phyloP scores from a whole-genome alignment of 768 basidiomycete species.

The Naganishia randhawae region DNA sequence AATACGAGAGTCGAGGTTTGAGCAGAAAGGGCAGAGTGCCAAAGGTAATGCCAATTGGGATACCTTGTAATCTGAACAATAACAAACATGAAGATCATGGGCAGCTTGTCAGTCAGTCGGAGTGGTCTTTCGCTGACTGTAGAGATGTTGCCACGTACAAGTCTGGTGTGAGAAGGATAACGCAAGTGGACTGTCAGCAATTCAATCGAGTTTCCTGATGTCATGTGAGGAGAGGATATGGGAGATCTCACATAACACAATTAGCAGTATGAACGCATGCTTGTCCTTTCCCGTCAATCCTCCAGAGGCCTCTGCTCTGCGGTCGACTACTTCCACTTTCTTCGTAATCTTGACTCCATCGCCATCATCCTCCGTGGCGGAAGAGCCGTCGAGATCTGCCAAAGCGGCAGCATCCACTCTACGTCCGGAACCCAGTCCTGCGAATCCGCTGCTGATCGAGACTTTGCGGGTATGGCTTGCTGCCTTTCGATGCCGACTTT shows the following conservation, averaged over 20 bases:
- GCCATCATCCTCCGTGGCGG: not conserved
- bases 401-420: constrained; percentile 10
- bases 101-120: not conserved
- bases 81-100: not conserved
- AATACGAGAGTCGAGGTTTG: constrained; percentile 91
- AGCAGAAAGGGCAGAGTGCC: constrained; percentile 96
- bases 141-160: constrained; percentile 16
- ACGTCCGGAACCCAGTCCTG: constrained; percentile 12
- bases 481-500: constrained; percentile 12
- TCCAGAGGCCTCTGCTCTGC: constrained; percentile 19
- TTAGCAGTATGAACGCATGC: constrained; percentile 74
- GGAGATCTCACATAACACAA: constrained; percentile 76
- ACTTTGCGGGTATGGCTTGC: constrained; percentile 12
- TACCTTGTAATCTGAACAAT: constrained; percentile 63
- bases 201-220: too few relatives aligned
- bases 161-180: constrained; percentile 15
- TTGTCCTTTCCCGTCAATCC: constrained; percentile 57
- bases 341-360: constrained; percentile 10
- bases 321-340: constrained; percentile 7
- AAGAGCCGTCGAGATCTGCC: constrained; percentile 1
- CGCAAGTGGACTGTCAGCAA: not conserved
- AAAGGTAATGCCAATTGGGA: constrained; percentile 89
- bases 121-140: not conserved
- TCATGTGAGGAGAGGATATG: constrained; percentile 7
- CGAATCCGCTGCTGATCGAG: constrained; percentile 16